A percentile compares a stretch with the other conserved stretches of the same genome.
Conservation (phyloP, 78 protist genomes). For the Thecamonas trahens region DNA sequence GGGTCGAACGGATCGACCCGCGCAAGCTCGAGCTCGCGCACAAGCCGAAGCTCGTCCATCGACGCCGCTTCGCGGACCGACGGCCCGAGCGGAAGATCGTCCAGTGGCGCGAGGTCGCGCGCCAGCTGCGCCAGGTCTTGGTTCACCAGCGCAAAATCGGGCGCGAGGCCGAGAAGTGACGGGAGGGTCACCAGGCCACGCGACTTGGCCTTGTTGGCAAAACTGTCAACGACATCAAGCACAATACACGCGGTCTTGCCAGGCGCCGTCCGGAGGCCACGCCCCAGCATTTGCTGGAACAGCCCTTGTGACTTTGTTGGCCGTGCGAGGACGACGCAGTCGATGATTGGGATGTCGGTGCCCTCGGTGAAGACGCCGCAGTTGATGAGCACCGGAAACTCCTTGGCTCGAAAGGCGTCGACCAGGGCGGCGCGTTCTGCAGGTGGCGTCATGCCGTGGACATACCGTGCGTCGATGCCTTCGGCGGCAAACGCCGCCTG, state of each 20-base stretch:
- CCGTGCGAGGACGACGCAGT: conserved; percentile 2
- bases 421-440: neutral
- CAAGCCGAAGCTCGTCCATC: too few relatives aligned
- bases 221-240: conserved; percentile 4
- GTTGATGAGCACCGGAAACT: neutral
- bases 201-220: neutral
- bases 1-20: too few relatives aligned
- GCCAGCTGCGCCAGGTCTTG: conserved; percentile 17
- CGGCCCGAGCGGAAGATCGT: neutral
- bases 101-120: neutral
- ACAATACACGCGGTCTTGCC: conserved; percentile 3
- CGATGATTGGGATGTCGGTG: conserved; percentile 5
- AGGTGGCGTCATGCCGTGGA: neutral
- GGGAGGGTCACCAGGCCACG: neutral
- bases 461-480: neutral
- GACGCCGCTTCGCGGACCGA: neutral
- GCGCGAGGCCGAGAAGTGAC: conserved; percentile 2
- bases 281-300: conserved; percentile 11
- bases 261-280: neutral
- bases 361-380: conserved; percentile 10
- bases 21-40: too few relatives aligned
- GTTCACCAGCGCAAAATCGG: neutral
- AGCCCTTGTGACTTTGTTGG: neutral
- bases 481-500: neutral
- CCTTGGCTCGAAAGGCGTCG: neutral